Evolutionary conservation across 2,329 filamentous ascomycete genomes (phyloP), one percentile per base, ranked within the genome.

Genomic region (Exophiala sp.): DNA sequence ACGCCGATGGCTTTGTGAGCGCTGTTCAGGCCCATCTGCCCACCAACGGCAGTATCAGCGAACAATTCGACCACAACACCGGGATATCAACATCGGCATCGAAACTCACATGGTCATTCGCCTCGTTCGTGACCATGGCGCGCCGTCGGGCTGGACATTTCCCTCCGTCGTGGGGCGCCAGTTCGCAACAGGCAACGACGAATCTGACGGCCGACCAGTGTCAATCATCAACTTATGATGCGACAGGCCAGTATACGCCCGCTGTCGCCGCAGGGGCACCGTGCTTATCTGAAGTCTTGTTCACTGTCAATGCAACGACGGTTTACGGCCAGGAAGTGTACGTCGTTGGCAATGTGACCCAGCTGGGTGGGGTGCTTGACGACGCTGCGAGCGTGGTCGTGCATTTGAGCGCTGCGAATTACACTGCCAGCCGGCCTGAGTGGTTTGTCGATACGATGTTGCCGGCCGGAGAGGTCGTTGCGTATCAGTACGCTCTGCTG

Each of bases 401-500:
- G 12, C 57, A 50, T 2, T 33, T 57, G 8, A 50, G 51, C 24
- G 43, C 57, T n/a, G 54, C 49, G 12, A 61, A 61, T 39, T 49
- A 50, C 34, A 59, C 60, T 2, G 35, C 32, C 3, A 21, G 32
- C 1, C 21, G 40, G 3, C 58, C 60, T 2, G n/a, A 54, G 34
- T 90, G 87, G 87, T 76, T 71, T 42, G 75, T 69, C 0, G 79
- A 78, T 0, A 65, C 89, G 24, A 72, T 70, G 1, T 68, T 90
- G 12, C 69, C 74, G 0, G 75, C 81, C 0, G 85, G 85, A 2
- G 73, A 75, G 44, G 70, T 68, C 2, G 72, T 89, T 40, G 64
- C 83, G 71, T 89, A 88, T 68, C 89, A 89, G 72, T 90, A 82
- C 65, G 79, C 89, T 62, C 79, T 81, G 46, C 77, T 85, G 39